Base-by-base conservation (phyloP, 495 filamentous ascomycete genomes). In the Aspergillus asperescens region DNA sequence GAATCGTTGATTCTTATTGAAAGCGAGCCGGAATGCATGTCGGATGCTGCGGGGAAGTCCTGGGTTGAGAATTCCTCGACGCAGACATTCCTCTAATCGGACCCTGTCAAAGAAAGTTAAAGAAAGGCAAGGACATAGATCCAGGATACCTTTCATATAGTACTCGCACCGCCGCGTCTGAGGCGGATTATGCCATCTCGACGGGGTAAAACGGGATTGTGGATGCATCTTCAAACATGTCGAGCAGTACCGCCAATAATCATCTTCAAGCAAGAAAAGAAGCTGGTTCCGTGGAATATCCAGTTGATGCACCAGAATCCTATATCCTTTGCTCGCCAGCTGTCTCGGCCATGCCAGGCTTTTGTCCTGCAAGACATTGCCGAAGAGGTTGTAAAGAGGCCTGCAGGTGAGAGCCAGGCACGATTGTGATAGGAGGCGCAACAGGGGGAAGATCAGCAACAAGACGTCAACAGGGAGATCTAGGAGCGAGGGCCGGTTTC, bases 61-160 rank as follows among this genome's bases (percentile, higher is more conserved):
- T 20, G 24, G 42, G 9, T 47, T 27, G 16, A 35, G 18, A 29
- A 28, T 15, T 16, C 41, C 42, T 22, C 16, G 12, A 3, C 43
- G 51, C 32, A 54, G 25, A 42, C 42, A 54, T 12, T 28, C 31
- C 3, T 29, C 42, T 27, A 54, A n/a, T 13, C 22, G 19, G 13
- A 47, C 25, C 16, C 51, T 12, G 34, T 56, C 41, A 20, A 23
- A 38, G 6, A 39, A 46, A 25, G 54, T 51, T 19, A 56, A 29
- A 24, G 46, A 19, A 29, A 56, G 47, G 27, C 54, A 56, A 15
- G 65, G 20, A 46, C 54, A 56, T 10, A 56, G 38, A 23, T 56
- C 71, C 37, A 78, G 74, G 3, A 54, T 24, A 18, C 31, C 29
- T 20, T 41, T 12, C 9, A 24, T 3, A 15, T 13, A 5, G 27